Percentiles rank a stretch among this genome's conserved stretches.
These are phyloP conservation scores for Nematodospora valgi DNA, from an alignment of 805 yeast species.

Conservation along the genomic window DNA sequence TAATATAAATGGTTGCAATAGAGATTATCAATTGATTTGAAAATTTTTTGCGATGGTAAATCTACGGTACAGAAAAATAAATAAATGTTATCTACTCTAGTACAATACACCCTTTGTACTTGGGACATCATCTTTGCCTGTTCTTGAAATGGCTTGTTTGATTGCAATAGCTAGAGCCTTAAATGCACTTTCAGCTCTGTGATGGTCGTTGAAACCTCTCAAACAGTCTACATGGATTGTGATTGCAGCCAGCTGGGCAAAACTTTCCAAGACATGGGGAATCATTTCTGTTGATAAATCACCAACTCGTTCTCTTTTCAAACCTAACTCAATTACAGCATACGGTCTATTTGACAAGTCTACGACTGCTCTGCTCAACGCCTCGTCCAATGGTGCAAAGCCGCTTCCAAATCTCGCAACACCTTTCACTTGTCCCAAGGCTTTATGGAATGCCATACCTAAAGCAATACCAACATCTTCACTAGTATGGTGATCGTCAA, in stretches of 20 bases:
- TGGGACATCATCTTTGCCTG: slow-evolving; percentile 89
- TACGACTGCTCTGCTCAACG: slow-evolving; percentile 92
- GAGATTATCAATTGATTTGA: no score
- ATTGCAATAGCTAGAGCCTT: slow-evolving; percentile 94
- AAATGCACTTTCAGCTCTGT: slow-evolving; percentile 93
- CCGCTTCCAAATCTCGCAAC: slow-evolving; percentile 91
- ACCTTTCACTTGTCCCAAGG: slow-evolving; percentile 85
- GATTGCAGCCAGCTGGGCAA: slow-evolving; percentile 87
- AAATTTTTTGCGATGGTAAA: no score
- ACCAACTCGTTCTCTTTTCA: slow-evolving; percentile 90
- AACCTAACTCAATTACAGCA: slow-evolving; percentile 85
- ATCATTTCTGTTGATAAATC: slow-evolving; percentile 93
- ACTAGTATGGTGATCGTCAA: slow-evolving; percentile 96
- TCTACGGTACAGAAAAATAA: no score
- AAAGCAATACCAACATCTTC: slow-evolving; percentile 94
- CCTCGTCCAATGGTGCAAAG: slow-evolving; percentile 96
- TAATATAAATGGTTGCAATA: no score
- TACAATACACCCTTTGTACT: slow-evolving; percentile 93
- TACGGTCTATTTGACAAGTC: slow-evolving; percentile 91
- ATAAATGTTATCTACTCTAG: slow-evolving; percentile 25
- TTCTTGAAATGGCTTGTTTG: slow-evolving; percentile 75
- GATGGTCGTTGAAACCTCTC: slow-evolving; percentile 94
- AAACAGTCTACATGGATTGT: slow-evolving; percentile 94
- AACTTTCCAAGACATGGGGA: slow-evolving; percentile 93
- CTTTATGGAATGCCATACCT: slow-evolving; percentile 85